phyloP scores from a whole-genome alignment of 78 protist species.

The Cavenderia fasciculata region DNA sequence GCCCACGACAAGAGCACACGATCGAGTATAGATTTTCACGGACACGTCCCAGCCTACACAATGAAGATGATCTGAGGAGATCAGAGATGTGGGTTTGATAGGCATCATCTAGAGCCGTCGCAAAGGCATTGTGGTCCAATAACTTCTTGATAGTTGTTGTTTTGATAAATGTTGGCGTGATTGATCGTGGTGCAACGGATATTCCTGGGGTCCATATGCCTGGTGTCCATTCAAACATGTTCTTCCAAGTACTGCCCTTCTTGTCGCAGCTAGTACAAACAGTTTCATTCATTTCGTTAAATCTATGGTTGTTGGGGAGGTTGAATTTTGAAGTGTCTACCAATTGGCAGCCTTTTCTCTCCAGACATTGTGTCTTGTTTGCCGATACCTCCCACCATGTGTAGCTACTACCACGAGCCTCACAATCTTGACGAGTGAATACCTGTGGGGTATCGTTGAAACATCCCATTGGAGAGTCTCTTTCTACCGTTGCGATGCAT shows the following conservation, averaged over 20 bases:
- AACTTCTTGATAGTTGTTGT: not conserved
- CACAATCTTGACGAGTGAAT: not conserved
- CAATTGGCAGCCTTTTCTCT: not conserved
- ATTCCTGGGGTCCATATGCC: conserved; percentile 29
- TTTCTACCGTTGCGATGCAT: conserved; percentile 8
- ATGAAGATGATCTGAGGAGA: conserved; percentile 19
- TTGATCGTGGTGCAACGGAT: not conserved
- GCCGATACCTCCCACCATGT: conserved; percentile 38
- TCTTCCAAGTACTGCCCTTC: not conserved
- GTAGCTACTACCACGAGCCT: not conserved
- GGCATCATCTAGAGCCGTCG: not conserved
- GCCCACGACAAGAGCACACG: conserved; percentile 20
- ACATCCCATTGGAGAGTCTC: conserved; percentile 50
- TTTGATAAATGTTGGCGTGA: not conserved
- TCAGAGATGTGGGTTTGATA: conserved; percentile 15
- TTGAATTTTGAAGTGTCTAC: not conserved
- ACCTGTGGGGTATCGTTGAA: not conserved
- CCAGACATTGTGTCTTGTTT: not conserved
- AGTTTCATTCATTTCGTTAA: conserved; percentile 18
- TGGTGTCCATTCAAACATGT: conserved; percentile 15
- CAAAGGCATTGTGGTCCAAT: not conserved
- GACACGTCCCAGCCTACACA: conserved; percentile 28
- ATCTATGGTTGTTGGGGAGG: conserved; percentile 1
- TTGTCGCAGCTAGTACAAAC: not conserved
- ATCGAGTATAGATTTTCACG: conserved; percentile 5